Conservation (phyloP, 2,329 filamentous ascomycete genomes). For the Talaromyces funiculosus region DNA sequence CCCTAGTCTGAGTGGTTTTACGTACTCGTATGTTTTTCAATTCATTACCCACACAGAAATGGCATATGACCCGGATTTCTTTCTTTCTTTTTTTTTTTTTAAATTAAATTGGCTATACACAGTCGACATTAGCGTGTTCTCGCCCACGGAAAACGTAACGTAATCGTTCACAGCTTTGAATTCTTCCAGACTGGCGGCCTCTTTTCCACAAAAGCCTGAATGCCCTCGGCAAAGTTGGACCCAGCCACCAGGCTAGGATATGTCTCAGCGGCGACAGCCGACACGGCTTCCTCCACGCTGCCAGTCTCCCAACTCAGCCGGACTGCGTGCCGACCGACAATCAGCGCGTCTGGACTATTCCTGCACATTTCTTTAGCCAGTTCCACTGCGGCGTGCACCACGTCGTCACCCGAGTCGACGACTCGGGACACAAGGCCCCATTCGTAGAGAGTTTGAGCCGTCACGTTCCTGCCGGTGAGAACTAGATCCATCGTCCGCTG, state of each 20-base stretch:
- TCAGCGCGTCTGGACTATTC: constrained; percentile 64
- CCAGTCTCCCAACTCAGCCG: constrained; percentile 62
- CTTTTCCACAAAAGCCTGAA: constrained; percentile 68
- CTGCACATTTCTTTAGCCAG: constrained; percentile 54
- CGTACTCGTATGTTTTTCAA: not conserved
- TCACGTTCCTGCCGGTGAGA: constrained; percentile 56
- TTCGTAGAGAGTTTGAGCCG: constrained; percentile 53
- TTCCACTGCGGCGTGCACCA: constrained; percentile 48
- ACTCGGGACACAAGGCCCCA: constrained; percentile 70
- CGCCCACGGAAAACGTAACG: not conserved
- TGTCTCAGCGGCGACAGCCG: constrained; percentile 49
- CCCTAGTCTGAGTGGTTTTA: not conserved
- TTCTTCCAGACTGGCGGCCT: constrained; percentile 54
- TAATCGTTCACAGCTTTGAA: not conserved
- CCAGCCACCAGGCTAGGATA: constrained; percentile 54
- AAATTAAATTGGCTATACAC: too few species aligned
- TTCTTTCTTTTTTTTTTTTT: too few species aligned
- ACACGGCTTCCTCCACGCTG: constrained; percentile 55
- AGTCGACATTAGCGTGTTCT: too few species aligned
- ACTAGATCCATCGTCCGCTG: constrained; percentile 68
- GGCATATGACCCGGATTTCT: too few species aligned
- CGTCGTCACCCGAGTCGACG: constrained; percentile 35
- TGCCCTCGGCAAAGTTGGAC: constrained; percentile 65
- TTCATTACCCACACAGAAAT: not conserved
- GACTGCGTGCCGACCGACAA: constrained; percentile 61